Evolutionary conservation across 768 basidiomycete genomes (phyloP).

Genomic region (Leucosporidium yakuticum): DNA sequence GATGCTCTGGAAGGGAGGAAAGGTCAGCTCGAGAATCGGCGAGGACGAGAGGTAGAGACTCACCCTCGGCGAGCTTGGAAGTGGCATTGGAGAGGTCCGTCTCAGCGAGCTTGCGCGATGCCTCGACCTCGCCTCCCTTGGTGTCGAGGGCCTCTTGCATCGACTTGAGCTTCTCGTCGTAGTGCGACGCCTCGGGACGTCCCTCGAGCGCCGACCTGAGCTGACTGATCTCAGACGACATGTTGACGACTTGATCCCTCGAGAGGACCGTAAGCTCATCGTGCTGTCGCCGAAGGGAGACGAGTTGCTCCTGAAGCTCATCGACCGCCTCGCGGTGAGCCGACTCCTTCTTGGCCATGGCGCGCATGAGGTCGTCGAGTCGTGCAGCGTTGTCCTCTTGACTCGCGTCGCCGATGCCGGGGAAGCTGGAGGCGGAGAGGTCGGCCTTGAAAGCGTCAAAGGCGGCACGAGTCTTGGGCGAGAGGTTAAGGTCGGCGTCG

Average conservation of each 20-base stretch:
- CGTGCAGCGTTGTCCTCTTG: slow-evolving; percentile 43
- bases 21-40: background rate
- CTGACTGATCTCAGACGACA: slow-evolving; percentile 57
- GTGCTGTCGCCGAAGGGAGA: slow-evolving; percentile 59
- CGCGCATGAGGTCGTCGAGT: slow-evolving; percentile 89
- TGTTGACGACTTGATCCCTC: slow-evolving; percentile 80
- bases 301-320: slow-evolving; percentile 60
- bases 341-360: slow-evolving; percentile 96
- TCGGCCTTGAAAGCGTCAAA: slow-evolving; percentile 68
- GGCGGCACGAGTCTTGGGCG: slow-evolving; percentile 64
- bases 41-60: background rate
- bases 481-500: slow-evolving; percentile 45
- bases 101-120: slow-evolving; percentile 6
- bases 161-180: background rate
- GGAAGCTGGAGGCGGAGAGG: slow-evolving; percentile 50
- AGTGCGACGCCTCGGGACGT: slow-evolving; percentile 45
- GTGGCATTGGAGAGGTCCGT: slow-evolving; percentile 32
- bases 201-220: slow-evolving; percentile 56
- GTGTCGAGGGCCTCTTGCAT: slow-evolving; percentile 11
- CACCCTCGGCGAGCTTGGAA: slow-evolving; percentile 24
- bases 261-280: slow-evolving; percentile 75
- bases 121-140: slow-evolving; percentile 12
- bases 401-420: slow-evolving; percentile 9
- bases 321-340: slow-evolving; percentile 76
- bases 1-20: slow-evolving; percentile 10